Evolutionary conservation across 768 basidiomycete genomes (phyloP), one percentile per base, ranked within the genome.

Genomic region (Phallus indusiatus): DNA sequence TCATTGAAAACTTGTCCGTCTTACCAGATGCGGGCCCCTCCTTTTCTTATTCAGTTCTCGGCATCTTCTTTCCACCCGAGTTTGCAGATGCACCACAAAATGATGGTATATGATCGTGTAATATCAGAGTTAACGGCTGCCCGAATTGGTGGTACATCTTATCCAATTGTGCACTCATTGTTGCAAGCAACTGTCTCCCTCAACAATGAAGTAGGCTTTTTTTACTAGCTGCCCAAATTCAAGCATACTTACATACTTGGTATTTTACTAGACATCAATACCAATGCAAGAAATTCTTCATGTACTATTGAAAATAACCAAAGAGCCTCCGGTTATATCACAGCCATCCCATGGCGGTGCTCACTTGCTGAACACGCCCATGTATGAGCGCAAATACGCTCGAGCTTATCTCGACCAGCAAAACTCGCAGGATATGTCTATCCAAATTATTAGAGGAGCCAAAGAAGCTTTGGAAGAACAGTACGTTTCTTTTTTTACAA

Each of bases 101-200:
- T 97, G 94, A 91, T 97, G 88, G 85, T 84, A 12, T 99, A 97
- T 69, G 90, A 94, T 74, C 82, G 83, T 52, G 85, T 89, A 34
- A 75, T 97, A 47, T 75, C 80, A 7, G 83, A 90, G 21, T 74
- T 97, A 54, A 94, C 96, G 73, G 71, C 76, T 42, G 81, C 88
- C 0, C 76, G 93, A 47, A 73, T 86, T 17, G 81, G 84, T 2
- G 86, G 82, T 17, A 83, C 77, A 5, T 90, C 85, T 1, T 92
- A 79, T 69, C 88, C 90, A 6, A 77, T 93, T 61, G 73, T 92
- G 8, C 86, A 90, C 64, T 74, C 83, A 1, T 76, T 91, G 47
- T 79, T 83, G 48, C 79, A 87, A 56, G 87, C 86, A 9, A 81
- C 88, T 6, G 71, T 79, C 7, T 73, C 80, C n/a, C 70, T 83